Conservation (phyloP, 306 rosid species). For the Biancaea sappan region DNA sequence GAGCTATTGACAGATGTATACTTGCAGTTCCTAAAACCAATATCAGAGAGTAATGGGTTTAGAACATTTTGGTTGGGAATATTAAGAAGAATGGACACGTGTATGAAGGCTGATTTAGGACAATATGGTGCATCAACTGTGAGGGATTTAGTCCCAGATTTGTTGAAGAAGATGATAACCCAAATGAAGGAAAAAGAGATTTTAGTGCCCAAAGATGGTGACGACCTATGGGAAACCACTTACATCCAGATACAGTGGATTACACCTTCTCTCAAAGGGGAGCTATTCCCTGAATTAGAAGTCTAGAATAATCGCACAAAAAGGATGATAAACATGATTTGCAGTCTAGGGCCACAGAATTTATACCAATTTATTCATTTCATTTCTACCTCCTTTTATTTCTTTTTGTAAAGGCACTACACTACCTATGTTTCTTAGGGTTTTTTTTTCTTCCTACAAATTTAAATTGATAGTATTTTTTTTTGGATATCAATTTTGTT, state of each 20-base stretch:
- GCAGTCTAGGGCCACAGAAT: background rate
- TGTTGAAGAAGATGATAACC: conserved; percentile 68
- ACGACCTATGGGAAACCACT: conserved; percentile 85
- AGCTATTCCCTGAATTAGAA: conserved; percentile 56
- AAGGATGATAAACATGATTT: no score
- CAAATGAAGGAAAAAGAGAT: conserved; percentile 71
- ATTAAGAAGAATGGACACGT: conserved; percentile 91
- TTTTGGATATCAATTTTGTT: no score
- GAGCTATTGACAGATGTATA: conserved; percentile 72
- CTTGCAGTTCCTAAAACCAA: conserved; percentile 61
- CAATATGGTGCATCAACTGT: conserved; percentile 60
- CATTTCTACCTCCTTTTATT: background rate
- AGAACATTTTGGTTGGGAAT: conserved; percentile 86
- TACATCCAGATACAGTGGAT: conserved; percentile 92
- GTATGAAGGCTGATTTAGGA: conserved; percentile 88
- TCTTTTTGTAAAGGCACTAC: no score
- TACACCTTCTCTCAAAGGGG: conserved; percentile 79
- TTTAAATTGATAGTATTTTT: no score
- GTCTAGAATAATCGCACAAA: no score
- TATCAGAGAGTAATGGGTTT: conserved; percentile 59
- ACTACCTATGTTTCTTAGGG: no score
- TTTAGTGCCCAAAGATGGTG: conserved; percentile 60
- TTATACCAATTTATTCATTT: background rate
- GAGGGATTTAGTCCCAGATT: conserved; percentile 59
- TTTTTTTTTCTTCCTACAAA: no score